Conservation (phyloP, 768 basidiomycete genomes). For the Tricholoma terreum region DNA sequence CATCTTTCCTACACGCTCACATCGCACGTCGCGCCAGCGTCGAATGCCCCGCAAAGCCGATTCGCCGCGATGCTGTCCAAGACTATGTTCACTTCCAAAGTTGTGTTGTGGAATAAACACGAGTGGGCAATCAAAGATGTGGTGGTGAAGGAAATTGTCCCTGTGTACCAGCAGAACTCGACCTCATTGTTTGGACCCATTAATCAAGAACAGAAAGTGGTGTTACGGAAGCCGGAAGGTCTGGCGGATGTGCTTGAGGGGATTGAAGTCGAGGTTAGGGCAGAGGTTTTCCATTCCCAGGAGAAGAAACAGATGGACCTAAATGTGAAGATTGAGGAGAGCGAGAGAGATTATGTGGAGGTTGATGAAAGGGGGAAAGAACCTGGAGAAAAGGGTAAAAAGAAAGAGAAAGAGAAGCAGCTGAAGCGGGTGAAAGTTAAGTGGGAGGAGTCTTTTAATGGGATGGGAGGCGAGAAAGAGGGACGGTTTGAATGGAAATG, state of each 20-base stretch:
- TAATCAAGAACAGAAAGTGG: constrained; percentile 31
- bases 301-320: neutral
- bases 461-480: constrained; percentile 50
- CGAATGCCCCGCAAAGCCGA: constrained; percentile 32
- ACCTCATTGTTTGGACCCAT: too few species aligned
- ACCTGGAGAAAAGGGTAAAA: constrained; percentile 12
- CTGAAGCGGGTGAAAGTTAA: constrained; percentile 25
- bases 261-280: constrained; percentile 28
- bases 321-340: neutral
- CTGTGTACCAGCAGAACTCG: constrained; percentile 37
- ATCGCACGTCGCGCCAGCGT: constrained; percentile 25
- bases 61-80: constrained; percentile 44
- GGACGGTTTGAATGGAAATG: constrained; percentile 54
- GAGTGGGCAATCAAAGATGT: constrained; percentile 41
- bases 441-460: constrained; percentile 37
- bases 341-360: neutral
- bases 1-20: constrained; percentile 45
- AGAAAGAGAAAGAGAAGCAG: constrained; percentile 25
- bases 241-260: constrained; percentile 45
- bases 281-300: neutral
- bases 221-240: constrained; percentile 44
- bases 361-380: neutral
- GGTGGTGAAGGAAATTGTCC: constrained; percentile 47
- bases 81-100: constrained; percentile 43
- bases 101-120: constrained; percentile 49